Conservation (phyloP, 2,329 filamentous ascomycete species). For the Colletotrichum lentis region DNA sequence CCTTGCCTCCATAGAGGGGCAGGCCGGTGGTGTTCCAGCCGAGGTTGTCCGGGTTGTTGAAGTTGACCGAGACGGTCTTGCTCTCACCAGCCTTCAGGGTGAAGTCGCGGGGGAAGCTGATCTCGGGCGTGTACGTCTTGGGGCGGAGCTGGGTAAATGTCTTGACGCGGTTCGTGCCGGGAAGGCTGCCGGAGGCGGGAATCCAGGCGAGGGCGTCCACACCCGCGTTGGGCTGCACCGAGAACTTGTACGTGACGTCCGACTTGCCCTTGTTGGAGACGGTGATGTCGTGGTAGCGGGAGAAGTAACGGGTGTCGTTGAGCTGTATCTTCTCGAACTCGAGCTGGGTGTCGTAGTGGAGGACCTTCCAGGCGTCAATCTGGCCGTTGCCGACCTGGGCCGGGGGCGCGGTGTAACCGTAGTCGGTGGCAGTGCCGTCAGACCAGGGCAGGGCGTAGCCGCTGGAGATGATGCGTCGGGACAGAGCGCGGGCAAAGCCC, state of each 20-base stretch:
- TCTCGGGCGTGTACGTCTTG: conserved; percentile 35
- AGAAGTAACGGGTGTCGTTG: conserved; percentile 56
- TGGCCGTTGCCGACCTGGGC: conserved; percentile 54
- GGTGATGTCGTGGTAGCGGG: conserved; percentile 41
- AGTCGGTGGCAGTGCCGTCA: conserved; percentile 42
- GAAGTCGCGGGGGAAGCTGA: conserved; percentile 40
- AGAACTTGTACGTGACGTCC: conserved; percentile 47
- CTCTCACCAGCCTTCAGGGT: conserved; percentile 43
- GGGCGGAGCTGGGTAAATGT: conserved; percentile 41
- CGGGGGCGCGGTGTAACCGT: conserved; percentile 45
- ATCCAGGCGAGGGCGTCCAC: conserved; percentile 46
- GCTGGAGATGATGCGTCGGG: conserved; percentile 47
- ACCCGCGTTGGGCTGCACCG: conserved; percentile 46
- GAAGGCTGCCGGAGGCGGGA: conserved; percentile 10
- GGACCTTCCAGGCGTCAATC: conserved; percentile 53
- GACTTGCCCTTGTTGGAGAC: conserved; percentile 51
- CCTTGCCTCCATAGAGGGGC: conserved; percentile 49
- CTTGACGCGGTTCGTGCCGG: conserved; percentile 35
- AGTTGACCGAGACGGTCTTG: conserved; percentile 43
- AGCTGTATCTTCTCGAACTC: conserved; percentile 53
- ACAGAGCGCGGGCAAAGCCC: conserved; percentile 45
- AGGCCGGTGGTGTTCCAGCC: conserved; percentile 39
- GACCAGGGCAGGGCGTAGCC: conserved; percentile 46
- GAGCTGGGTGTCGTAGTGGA: conserved; percentile 51
- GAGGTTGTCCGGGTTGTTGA: conserved; percentile 43